phyloP scores from a whole-genome alignment of 1,284 basidiomycete genomes.

The Takashimella koratensis region DNA sequence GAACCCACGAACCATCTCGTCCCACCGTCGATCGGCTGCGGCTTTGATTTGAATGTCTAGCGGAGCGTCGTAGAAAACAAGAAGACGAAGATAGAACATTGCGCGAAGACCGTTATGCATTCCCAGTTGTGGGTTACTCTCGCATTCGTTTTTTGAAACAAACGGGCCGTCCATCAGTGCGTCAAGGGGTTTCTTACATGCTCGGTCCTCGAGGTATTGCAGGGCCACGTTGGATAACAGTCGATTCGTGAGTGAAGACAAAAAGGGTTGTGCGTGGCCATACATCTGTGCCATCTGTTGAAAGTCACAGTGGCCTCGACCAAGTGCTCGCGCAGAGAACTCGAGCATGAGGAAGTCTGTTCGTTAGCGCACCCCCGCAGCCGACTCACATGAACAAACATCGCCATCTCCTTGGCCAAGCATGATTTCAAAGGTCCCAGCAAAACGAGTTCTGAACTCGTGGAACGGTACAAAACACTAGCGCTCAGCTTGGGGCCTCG shows the following conservation, averaged over 20 bases:
- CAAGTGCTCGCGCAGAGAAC: slow-evolving; percentile 13
- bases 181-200: background rate
- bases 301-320: slow-evolving; percentile 7
- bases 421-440: background rate
- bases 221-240: slow-evolving; percentile 6
- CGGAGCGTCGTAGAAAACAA: slow-evolving; percentile 30
- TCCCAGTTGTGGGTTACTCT: slow-evolving; percentile 1
- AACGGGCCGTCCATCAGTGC: slow-evolving; percentile 7
- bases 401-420: slow-evolving; percentile 8
- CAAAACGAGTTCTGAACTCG: background rate
- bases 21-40: background rate
- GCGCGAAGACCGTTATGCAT: slow-evolving; percentile 15
- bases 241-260: background rate
- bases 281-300: slow-evolving; percentile 5
- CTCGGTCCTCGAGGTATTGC: slow-evolving; percentile 12
- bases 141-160: slow-evolving; percentile 3
- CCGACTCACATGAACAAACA: slow-evolving; percentile 20
- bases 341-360: slow-evolving; percentile 24
- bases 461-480: background rate
- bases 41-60: slow-evolving; percentile 5
- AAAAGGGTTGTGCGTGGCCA: slow-evolving; percentile 4
- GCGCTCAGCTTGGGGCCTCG: background rate
- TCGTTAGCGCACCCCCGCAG: background rate
- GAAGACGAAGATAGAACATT: slow-evolving; percentile 19
- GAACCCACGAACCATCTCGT: slow-evolving; percentile 1